Evolutionary conservation across 495 filamentous ascomycete species (phyloP).

Genomic region (Bacidia gigantensis): DNA sequence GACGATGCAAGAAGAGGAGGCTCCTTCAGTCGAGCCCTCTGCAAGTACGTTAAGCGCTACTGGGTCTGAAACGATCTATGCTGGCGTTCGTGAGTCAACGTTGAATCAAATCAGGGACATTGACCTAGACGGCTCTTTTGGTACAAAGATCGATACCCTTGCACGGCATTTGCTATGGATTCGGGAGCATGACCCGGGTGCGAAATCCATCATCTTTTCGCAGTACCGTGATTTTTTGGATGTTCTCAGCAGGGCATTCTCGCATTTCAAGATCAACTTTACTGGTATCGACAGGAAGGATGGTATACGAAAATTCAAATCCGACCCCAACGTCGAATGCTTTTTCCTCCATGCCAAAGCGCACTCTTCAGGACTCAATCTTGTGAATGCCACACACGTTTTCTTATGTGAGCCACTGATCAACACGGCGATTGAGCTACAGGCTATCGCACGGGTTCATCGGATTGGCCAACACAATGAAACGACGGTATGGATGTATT

Average conservation of each 20-base stretch:
- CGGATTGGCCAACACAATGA: conserved; percentile 77
- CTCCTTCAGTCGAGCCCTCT: conserved; percentile 7
- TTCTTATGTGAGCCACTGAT: conserved; percentile 89
- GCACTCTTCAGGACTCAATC: conserved; percentile 74
- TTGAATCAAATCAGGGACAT: conserved; percentile 73
- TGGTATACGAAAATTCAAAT: conserved; percentile 61
- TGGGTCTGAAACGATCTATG: conserved; percentile 55
- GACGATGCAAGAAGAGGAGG: conserved; percentile 51
- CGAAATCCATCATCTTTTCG: conserved; percentile 84
- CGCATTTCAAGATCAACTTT: conserved; percentile 52
- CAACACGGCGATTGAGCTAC: conserved; percentile 83
- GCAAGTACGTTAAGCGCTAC: conserved; percentile 1
- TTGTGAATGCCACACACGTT: conserved; percentile 86
- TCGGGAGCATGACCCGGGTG: conserved; percentile 65
- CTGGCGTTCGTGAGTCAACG: conserved; percentile 52
- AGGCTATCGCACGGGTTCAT: conserved; percentile 88
- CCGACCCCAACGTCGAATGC: conserved; percentile 61
- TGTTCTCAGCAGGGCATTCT: conserved; percentile 54
- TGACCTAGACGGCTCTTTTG: conserved; percentile 60
- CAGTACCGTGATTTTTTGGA: conserved; percentile 75
- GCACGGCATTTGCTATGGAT: conserved; percentile 76
- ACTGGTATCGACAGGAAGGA: conserved; percentile 47
- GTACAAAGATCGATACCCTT: conserved; percentile 79
- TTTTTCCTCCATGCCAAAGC: conserved; percentile 82
- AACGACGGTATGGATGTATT: conserved; percentile 92